Evolutionary conservation across 2,329 filamentous ascomycete species (phyloP).

Genomic region (Fusarium hostae): DNA sequence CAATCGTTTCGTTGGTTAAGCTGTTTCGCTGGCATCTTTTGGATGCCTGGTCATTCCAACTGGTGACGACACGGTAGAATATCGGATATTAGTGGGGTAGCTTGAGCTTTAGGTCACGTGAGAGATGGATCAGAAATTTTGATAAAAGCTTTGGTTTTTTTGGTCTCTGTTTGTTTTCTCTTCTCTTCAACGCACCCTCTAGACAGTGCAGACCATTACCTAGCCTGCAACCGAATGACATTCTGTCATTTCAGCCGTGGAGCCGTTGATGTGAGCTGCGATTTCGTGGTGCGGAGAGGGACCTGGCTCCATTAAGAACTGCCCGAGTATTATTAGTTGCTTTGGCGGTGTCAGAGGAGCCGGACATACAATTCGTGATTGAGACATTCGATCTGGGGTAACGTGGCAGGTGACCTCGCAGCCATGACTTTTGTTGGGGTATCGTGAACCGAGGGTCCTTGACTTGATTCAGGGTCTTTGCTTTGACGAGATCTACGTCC

Average conservation of each 20-base stretch:
- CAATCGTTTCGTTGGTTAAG: slow-evolving; percentile 23
- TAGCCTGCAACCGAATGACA: slow-evolving; percentile 67
- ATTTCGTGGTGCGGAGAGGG: slow-evolving; percentile 69
- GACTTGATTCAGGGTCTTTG: not conserved
- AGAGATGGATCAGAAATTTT: not conserved
- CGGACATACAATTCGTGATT: slow-evolving; percentile 45
- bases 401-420: slow-evolving; percentile 7
- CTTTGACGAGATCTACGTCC: not conserved
- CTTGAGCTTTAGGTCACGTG: slow-evolving; percentile 34
- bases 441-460: slow-evolving; percentile 1
- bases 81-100: slow-evolving; percentile 42
- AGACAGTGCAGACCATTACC: slow-evolving; percentile 88
- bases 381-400: not conserved
- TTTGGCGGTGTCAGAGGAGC: slow-evolving; percentile 57
- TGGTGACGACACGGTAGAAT: slow-evolving; percentile 40
- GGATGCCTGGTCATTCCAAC: slow-evolving; percentile 33
- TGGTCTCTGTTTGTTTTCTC: not conserved
- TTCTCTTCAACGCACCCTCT: slow-evolving; percentile 75
- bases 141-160: slow-evolving; percentile 24
- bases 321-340: slow-evolving; percentile 58
- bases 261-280: slow-evolving; percentile 71
- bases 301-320: slow-evolving; percentile 67
- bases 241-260: slow-evolving; percentile 74
- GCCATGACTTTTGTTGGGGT: slow-evolving; percentile 9
- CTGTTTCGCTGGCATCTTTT: slow-evolving; percentile 45